Percentiles rank a stretch among this genome's conserved stretches.
Evolutionary conservation across 2,329 filamentous ascomycete genomes (phyloP).

Genomic region (Aureobasidium sp.): DNA sequence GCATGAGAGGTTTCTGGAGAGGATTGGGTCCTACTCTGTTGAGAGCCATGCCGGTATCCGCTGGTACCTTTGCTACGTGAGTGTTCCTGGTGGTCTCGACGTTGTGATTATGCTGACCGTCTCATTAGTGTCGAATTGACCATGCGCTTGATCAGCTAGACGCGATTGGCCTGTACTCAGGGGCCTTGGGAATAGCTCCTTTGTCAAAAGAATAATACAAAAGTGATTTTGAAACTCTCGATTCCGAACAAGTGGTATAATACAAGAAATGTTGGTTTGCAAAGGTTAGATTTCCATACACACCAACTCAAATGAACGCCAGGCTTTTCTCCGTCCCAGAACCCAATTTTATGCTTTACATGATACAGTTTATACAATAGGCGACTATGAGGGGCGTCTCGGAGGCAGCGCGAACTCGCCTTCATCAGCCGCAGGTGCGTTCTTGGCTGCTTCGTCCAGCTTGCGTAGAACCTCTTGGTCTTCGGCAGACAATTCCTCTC

Average conservation of each 20-base stretch:
- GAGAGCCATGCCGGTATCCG: conserved; percentile 94
- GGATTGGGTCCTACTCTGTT: conserved; percentile 83
- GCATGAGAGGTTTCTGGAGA: conserved; percentile 83
- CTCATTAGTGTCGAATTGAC: conserved; percentile 7
- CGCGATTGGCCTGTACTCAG: background rate
- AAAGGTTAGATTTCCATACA: conserved; percentile 1
- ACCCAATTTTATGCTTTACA: conserved; percentile 9
- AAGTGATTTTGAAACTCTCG: background rate
- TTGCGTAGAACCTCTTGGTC: conserved; percentile 14
- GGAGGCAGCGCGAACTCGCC: background rate
- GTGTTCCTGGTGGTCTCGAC: conserved; percentile 16
- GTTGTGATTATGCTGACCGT: background rate
- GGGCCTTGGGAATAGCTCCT: background rate
- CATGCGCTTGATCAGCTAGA: conserved; percentile 12
- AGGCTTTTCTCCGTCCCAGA: conserved; percentile 6
- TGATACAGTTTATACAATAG: background rate
- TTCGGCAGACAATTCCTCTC: conserved; percentile 13
- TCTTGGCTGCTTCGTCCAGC: conserved; percentile 4
- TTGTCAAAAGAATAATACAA: background rate
- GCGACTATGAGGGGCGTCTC: background rate
- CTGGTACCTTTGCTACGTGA: conserved; percentile 86
- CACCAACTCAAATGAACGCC: conserved; percentile 2
- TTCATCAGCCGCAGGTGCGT: background rate
- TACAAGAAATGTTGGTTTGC: background rate
- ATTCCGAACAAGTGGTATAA: background rate